These are phyloP conservation scores for Dryas octopetala DNA, from an alignment of 306 rosid genomes.

Conservation along the genomic window DNA sequence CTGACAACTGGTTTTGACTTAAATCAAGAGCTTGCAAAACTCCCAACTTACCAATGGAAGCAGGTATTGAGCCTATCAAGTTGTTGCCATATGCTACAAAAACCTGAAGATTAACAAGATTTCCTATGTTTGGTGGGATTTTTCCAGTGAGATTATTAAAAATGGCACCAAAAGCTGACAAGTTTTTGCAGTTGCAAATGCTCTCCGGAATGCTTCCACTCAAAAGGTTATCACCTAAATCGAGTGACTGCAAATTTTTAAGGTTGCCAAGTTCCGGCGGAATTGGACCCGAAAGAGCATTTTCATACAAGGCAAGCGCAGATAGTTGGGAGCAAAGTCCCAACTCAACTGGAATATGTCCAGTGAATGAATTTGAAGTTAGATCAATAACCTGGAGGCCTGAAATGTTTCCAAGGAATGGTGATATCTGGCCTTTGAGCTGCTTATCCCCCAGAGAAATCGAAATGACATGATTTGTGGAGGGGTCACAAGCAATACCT, in stretches of 20 bases:
- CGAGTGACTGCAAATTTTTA: constrained; percentile 41
- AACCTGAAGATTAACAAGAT: constrained; percentile 39
- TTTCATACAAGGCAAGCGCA: constrained; percentile 40
- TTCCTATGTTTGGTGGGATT: constrained; percentile 64
- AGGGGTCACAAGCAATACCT: constrained; percentile 60
- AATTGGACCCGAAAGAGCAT: constrained; percentile 61
- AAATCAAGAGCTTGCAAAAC: constrained; percentile 56
- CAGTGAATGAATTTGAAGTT: constrained; percentile 61
- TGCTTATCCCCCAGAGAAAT: constrained; percentile 47
- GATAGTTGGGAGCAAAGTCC: constrained; percentile 63
- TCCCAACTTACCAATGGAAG: constrained; percentile 53
- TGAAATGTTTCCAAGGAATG: constrained; percentile 75
- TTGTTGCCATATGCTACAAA: constrained; percentile 45
- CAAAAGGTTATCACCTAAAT: constrained; percentile 48
- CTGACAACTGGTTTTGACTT: constrained; percentile 64
- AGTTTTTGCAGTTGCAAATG: constrained; percentile 60
- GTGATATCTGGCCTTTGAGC: constrained; percentile 71
- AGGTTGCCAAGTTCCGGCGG: constrained; percentile 65
- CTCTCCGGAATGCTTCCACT: constrained; percentile 72
- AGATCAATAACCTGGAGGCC: constrained; percentile 78
- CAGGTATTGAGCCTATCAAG: constrained; percentile 64
- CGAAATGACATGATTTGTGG: constrained; percentile 48
- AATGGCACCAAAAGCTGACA: constrained; percentile 45
- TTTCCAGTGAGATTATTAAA: constrained; percentile 60
- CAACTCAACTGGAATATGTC: constrained; percentile 59